These are phyloP conservation scores for Nothophytophthora sp. DNA, from an alignment of 352 stramenopile genomes.

Conservation along the genomic window DNA sequence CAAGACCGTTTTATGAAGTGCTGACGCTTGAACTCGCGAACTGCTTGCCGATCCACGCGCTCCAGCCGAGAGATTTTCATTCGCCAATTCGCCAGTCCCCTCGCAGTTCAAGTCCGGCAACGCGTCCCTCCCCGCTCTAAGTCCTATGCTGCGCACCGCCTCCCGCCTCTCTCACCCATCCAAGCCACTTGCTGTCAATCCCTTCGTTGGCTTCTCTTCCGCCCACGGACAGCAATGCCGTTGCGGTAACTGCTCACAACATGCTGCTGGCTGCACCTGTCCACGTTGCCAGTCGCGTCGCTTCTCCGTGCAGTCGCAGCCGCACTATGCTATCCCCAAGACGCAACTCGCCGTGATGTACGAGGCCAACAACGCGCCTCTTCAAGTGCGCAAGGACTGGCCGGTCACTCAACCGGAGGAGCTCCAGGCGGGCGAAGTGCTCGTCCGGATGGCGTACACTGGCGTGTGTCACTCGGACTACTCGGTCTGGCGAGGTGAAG, in stretches of 20 bases:
- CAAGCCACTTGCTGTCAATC: conserved; percentile 13
- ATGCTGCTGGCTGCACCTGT: conserved; percentile 12
- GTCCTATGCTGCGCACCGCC: conserved; percentile 21
- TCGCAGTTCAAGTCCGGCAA: too few relatives aligned
- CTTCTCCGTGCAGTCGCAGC: conserved; percentile 40
- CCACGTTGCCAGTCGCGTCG: conserved; percentile 16
- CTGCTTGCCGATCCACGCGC: too few relatives aligned
- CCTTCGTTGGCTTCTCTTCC: conserved; percentile 10
- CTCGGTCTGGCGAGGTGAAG: conserved; percentile 41
- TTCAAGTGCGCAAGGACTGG: conserved; percentile 52
- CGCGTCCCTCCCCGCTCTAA: too few relatives aligned
- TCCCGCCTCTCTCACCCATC: conserved; percentile 23
- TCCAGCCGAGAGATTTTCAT: too few relatives aligned
- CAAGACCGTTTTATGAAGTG: too few relatives aligned
- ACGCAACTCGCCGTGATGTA: conserved; percentile 53
- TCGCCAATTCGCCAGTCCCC: too few relatives aligned
- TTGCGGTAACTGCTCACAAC: conserved; percentile 33
- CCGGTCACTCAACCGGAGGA: conserved; percentile 45
- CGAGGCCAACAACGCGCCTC: conserved; percentile 41
- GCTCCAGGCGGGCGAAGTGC: conserved; percentile 45
- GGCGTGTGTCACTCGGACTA: conserved; percentile 57
- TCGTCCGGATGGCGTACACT: conserved; percentile 51
- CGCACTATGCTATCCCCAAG: conserved; percentile 46
- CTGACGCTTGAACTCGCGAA: too few relatives aligned
- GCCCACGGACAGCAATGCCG: conserved; percentile 23